Evolutionary conservation across 495 filamentous ascomycete genomes (phyloP), one percentile per base, ranked within the genome.

Genomic region (Penicillium nucicola): DNA sequence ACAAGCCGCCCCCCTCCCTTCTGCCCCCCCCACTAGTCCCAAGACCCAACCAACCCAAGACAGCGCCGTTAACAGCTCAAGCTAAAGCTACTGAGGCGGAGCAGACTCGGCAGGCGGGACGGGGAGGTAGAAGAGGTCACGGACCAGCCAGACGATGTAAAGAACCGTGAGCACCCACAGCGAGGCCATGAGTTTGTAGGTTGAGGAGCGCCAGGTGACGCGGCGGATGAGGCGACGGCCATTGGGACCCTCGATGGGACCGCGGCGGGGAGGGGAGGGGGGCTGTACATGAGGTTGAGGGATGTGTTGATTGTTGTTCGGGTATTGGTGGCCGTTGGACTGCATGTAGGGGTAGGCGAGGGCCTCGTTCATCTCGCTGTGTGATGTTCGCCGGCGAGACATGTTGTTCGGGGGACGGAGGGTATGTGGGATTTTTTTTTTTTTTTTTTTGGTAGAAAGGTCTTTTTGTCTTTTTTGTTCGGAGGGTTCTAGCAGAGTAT

Each of bases 191-290:
- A 77, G 56, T 49, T 75, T 77, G 65, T 77, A 77, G 2, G 71
- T 75, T 10, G 73, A 75, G 7, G 73, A 77, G 40, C 73, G 71
- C 73, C 73, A 77, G 56, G 73, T 77, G 64, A 77, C 70, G 52
- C 73, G 65, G n/a, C 73, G 70, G 55, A 70, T 69, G 33, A 77
- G 56, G 40, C 69, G 65, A 25, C 72, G 69, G 55, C 73, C 73
- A 61, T 68, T 62, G 36, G 73, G 73, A 12, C 70, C 70, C 50
- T 75, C 71, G 57, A 77, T 77, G 42, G 71, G 73, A 15, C 71
- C 71, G 33, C 73, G 69, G 14, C 56, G 58, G 42, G 61, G 52
- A 19, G 42, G 36, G 25, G 25, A 28, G 0, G 25, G 25, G 7
- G 25, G 25, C 7, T 5, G 25, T 5, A 28, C 6, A 1, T 28